Evolutionary conservation across 1,139 yeast genomes (phyloP).

Genomic region (Suhomyces choctaworum): DNA sequence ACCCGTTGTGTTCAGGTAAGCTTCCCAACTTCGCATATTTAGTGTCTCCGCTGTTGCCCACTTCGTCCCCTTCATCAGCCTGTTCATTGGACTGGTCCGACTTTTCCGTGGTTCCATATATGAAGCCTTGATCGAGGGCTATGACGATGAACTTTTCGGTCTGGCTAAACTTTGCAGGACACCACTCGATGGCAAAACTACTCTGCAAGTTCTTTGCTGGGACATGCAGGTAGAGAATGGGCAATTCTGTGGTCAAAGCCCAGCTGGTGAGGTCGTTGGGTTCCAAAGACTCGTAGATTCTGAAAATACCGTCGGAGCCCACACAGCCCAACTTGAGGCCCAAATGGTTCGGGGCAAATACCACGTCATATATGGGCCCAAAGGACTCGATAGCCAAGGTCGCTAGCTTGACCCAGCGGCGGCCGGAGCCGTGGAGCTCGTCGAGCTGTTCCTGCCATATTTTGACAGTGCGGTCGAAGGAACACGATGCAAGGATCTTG

Average conservation of each 20-base stretch:
- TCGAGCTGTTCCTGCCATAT: slow-evolving; percentile 90
- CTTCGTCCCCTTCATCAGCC: slow-evolving; percentile 28
- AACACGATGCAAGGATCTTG: slow-evolving; percentile 75
- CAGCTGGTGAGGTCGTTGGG: slow-evolving; percentile 83
- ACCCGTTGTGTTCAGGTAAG: slow-evolving; percentile 77
- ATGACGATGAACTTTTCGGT: slow-evolving; percentile 81
- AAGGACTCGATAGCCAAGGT: slow-evolving; percentile 75
- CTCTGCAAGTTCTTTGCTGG: slow-evolving; percentile 85
- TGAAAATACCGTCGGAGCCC: slow-evolving; percentile 84
- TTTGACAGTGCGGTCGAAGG: slow-evolving; percentile 85
- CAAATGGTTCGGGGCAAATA: slow-evolving; percentile 83
- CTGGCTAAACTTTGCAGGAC: slow-evolving; percentile 76
- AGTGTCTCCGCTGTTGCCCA: slow-evolving; percentile 19
- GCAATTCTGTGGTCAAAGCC: slow-evolving; percentile 73
- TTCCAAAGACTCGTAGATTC: slow-evolving; percentile 86
- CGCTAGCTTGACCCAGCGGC: slow-evolving; percentile 76
- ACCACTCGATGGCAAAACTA: slow-evolving; percentile 88
- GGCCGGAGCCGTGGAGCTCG: slow-evolving; percentile 71
- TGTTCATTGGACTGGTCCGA: slow-evolving; percentile 28
- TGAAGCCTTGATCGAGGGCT: slow-evolving; percentile 83
- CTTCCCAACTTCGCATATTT: slow-evolving; percentile 39
- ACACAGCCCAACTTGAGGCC: slow-evolving; percentile 85
- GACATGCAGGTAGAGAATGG: slow-evolving; percentile 57
- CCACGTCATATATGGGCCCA: slow-evolving; percentile 88
- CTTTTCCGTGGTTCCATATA: slow-evolving; percentile 52